Base-by-base conservation (phyloP, 2,329 filamentous ascomycete genomes). In the Alternaria solani region DNA sequence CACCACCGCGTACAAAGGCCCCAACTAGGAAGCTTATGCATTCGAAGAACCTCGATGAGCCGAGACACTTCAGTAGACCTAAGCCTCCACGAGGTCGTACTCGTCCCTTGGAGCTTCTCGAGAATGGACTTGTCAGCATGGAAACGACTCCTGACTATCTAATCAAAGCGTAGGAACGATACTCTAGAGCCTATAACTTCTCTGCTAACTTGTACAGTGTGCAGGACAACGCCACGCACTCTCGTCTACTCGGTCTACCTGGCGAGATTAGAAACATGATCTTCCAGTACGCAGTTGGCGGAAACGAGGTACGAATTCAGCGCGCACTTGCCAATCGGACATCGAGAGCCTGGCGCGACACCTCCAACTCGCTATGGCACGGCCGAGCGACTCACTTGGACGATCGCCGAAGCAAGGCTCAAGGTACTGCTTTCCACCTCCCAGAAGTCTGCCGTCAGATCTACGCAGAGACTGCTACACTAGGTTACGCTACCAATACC, bases 231-330 rank as follows among this genome's bases (percentile, higher is more conserved):
- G 36, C 49, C 3, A 36, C 42, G n/a, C 3, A 39, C n/a, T 63
- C 57, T 12, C 57, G 49, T 39, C 34, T 63, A 16, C 57, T 63
- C 14, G 28, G 54, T 3, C 18, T 57, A 14, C 61, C 61, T 12
- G 38, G 57, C n/a, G 53, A 63, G 25, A 49, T 63, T 7, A 38
- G 61, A 9, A 55, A 47, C 16, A 25, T 7, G 1, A 44, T 63
- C 25, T 63, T 54, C 38, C 14, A 16, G 4, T 46, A 53, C 11
- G 43, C 36, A 6, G 32, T 51, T 7, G 38, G 49, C n/a, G 28
- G 57, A 20, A 39, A 16, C 32, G 11, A n/a, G 41, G 14, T 20
- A 43, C 38, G 8, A 9, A n/a, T 39, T 8, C n/a, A 2, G 38
- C 38, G 38, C 38, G 38, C 38, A 39, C 1, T 12, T n/a, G n/a